Evolutionary conservation across 2,329 filamentous ascomycete genomes (phyloP).

Genomic region (Cercospora beticola): DNA sequence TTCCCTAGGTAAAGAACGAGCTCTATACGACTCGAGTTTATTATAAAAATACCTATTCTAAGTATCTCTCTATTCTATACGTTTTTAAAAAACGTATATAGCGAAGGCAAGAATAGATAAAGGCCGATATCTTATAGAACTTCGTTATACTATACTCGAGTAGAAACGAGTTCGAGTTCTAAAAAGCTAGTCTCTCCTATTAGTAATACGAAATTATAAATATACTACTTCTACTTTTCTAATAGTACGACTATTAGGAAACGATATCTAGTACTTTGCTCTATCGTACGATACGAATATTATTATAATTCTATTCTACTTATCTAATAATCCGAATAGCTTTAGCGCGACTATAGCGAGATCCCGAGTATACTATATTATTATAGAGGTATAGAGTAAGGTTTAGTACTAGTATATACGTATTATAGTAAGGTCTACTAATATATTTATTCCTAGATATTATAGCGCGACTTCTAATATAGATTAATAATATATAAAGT

Average conservation of each 20-base stretch:
- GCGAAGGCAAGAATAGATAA: not conserved
- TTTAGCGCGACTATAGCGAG: too few relatives aligned
- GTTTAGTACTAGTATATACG: too few relatives aligned
- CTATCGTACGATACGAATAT: not conserved
- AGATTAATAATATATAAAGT: not conserved
- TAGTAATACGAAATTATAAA: not conserved
- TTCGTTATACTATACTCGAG: not conserved
- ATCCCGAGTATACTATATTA: too few relatives aligned
- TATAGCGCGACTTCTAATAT: not conserved
- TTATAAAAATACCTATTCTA: not conserved
- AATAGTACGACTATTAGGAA: not conserved
- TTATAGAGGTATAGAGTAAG: too few relatives aligned
- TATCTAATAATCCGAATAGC: too few relatives aligned
- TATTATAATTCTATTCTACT: not conserved
- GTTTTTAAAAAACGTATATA: not conserved
- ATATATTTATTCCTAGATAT: not conserved
- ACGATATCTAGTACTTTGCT: not conserved
- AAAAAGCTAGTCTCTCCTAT: not conserved
- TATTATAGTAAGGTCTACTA: too few relatives aligned
- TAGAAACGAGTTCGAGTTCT: not conserved
- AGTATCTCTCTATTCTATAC: not conserved
- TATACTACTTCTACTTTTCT: not conserved
- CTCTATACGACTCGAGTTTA: not conserved
- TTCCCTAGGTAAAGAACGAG: not conserved
- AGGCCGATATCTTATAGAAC: not conserved